Conservation (phyloP, 805 yeast genomes). For the Yarrowia sp. region DNA sequence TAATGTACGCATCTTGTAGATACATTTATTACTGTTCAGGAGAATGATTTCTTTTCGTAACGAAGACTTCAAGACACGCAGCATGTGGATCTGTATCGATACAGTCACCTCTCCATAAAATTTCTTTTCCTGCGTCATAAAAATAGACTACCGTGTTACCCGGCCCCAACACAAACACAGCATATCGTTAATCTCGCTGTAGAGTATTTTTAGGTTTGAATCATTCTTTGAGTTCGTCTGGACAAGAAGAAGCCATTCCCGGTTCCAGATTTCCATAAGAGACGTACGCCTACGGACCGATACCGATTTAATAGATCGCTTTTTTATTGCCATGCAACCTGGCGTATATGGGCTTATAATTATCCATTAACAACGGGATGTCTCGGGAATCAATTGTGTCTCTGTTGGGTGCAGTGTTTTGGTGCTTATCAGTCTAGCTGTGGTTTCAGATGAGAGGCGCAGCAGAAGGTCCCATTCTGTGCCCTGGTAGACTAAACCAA, state of each 20-base stretch:
- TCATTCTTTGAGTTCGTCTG: not conserved
- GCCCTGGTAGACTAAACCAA: not conserved
- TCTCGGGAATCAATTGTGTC: too few species aligned
- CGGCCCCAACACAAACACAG: not conserved
- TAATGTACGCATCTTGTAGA: too few species aligned
- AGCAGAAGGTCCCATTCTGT: not conserved
- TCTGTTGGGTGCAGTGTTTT: not conserved
- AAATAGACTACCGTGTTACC: slow-evolving; percentile 5
- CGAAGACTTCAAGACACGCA: not conserved
- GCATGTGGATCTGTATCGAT: not conserved
- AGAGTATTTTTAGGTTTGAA: not conserved
- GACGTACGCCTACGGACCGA: not conserved
- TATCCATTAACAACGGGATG: not conserved
- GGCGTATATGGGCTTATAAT: not conserved
- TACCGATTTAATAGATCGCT: not conserved
- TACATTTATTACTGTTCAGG: too few species aligned
- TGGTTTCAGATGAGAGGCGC: slow-evolving; percentile 17
- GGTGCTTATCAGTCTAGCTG: not conserved
- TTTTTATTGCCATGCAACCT: not conserved
- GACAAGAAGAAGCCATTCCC: not conserved
- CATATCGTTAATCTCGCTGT: not conserved
- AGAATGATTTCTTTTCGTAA: too few species aligned
- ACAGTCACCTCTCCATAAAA: not conserved
- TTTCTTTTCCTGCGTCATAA: slow-evolving; percentile 10
- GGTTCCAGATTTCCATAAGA: not conserved